Evolutionary conservation across 345 rosid species (phyloP), one percentile per base, ranked within the genome.

Genomic region (Erucastrum elatum): DNA sequence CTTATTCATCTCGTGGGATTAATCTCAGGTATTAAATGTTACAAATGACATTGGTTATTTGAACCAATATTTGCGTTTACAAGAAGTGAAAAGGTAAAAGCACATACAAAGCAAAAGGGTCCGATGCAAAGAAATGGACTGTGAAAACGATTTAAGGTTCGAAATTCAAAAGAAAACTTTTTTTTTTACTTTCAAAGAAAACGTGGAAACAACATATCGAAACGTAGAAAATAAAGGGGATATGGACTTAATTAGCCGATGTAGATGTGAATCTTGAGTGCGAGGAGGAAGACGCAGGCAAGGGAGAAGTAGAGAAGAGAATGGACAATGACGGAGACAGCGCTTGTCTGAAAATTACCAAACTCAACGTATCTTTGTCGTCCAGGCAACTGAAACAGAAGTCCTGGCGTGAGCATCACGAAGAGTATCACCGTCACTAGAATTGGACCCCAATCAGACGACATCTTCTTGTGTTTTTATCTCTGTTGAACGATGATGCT

Each of bases 381-480:
- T 26, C 88, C 93, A 0, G 94, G 94, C 29, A 91, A 64, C 88
- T 91, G 94, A 79, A 88, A 87, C 82, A 91, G 74, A 21, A 91
- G 88, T 26, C 97, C 93, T 3, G 94, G 94, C 17, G 84, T 82
- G 3, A 91, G 73, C 80, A 91, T 61, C 83, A 90, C 87, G 80
- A 91, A 91, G 59, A 91, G 87, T 80, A 88, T 84, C 77, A 88
- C 85, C 9, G 91, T 89, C 33, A 91, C 83, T 62, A 91, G 16
- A 6, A 91, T 86, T 0, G 94, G 94, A 29, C 92, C 97, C 94
- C 97, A 90, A 62, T 91, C 97, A 15, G 91, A 90, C 94, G 87
- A 13, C 56, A 13, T 49, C 17, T 90, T 58, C 3, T 77, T 26
- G 2, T n/a, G n/a, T 1, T 21, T 29, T 27, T 1, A 9, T 60